phyloP scores from a whole-genome alignment of 306 rosid genomes.

The Ceratonia siliqua region DNA sequence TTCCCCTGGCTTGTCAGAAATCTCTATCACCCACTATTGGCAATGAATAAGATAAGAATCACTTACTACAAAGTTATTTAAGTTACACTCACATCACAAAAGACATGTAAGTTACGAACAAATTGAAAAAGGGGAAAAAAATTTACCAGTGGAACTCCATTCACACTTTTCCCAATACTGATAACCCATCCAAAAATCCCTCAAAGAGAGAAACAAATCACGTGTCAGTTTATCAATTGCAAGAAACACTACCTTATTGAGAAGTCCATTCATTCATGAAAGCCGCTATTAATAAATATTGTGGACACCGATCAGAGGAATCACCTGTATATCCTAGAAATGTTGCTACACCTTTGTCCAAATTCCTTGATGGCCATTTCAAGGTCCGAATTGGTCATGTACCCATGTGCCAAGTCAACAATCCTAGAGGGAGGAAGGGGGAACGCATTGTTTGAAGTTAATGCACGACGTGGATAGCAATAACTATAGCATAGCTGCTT shows the following conservation, averaged over 20 bases:
- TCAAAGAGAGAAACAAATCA: conserved; percentile 62
- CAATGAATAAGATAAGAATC: conserved; percentile 23
- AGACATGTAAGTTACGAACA: conserved; percentile 7
- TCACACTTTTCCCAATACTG: conserved; percentile 93
- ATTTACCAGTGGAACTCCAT: conserved; percentile 90
- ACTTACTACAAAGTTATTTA: conserved; percentile 23
- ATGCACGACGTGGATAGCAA: conserved; percentile 9
- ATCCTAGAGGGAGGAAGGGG: conserved; percentile 20
- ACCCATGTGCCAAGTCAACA: conserved; percentile 57
- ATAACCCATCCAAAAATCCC: conserved; percentile 65
- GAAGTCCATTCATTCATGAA: conserved; percentile 14
- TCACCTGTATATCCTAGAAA: conserved; percentile 94
- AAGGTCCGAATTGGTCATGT: conserved; percentile 83
- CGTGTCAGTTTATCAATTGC: conserved; percentile 49
- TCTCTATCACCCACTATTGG: conserved; percentile 90
- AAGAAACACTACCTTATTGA: conserved; percentile 12
- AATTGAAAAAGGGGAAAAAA: conserved; percentile 13
- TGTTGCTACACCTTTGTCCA: conserved; percentile 70
- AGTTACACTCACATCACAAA: not conserved
- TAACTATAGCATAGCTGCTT: not conserved
- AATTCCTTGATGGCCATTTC: conserved; percentile 65
- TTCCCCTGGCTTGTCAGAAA: conserved; percentile 92
- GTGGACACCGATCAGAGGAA: conserved; percentile 35
- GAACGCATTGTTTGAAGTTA: conserved; percentile 10
- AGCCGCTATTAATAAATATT: not conserved